A percentile compares a stretch with the other conserved stretches of the same genome.
phyloP scores from a whole-genome alignment of 129 eudicot species.

The Chrysanthemum lavandulifolium region DNA sequence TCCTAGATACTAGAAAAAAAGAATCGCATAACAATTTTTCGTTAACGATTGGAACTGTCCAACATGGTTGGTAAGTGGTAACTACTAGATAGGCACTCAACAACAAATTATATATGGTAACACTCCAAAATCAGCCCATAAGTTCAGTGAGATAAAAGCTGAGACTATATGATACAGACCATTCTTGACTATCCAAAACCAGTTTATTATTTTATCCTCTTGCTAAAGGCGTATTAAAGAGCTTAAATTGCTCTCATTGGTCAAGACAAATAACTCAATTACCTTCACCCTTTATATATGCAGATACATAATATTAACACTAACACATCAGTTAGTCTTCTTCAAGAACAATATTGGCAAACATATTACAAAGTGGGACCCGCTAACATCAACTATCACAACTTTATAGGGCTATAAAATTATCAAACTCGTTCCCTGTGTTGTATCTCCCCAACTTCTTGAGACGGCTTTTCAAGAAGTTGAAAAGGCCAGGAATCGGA shows the following conservation, averaged over 20 bases:
- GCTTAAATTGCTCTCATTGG: neutral
- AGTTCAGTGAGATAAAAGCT: neutral
- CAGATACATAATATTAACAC: slow-evolving; percentile 24
- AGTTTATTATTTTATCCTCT: too few species aligned
- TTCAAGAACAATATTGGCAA: slow-evolving; percentile 11
- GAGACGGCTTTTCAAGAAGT: slow-evolving; percentile 49
- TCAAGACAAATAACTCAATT: neutral
- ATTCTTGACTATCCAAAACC: too few species aligned
- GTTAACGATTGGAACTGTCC: too few species aligned
- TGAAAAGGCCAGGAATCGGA: slow-evolving; percentile 79
- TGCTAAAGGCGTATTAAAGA: too few species aligned
- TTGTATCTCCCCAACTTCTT: slow-evolving; percentile 11
- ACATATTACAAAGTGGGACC: slow-evolving; percentile 13
- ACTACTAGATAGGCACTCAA: neutral
- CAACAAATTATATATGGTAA: neutral
- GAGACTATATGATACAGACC: too few species aligned
- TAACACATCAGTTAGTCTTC: slow-evolving; percentile 21
- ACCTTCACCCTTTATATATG: slow-evolving; percentile 13
- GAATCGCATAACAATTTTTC: too few species aligned
- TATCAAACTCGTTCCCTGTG: slow-evolving; percentile 7
- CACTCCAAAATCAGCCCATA: neutral
- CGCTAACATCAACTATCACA: slow-evolving; percentile 3
- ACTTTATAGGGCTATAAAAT: neutral
- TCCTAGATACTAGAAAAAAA: too few species aligned
- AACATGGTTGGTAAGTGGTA: neutral